Base-by-base conservation (phyloP, 495 filamentous ascomycete species). In the Ascobolus immersus region DNA sequence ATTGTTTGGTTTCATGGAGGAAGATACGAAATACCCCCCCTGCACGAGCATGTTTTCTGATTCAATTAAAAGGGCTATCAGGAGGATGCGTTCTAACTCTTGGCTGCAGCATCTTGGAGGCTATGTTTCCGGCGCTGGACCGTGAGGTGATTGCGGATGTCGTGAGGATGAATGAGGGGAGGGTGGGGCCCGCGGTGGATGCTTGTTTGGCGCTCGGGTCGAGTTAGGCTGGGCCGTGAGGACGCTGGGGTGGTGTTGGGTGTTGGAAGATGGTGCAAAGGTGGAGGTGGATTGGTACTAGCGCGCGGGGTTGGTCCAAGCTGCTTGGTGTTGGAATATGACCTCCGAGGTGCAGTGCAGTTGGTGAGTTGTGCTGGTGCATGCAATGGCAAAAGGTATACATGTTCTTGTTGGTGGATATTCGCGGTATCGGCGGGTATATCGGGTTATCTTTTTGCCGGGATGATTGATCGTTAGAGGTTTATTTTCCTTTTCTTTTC, bases 61-160 rank as follows among this genome's bases (percentile, higher is more conserved):
- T n/a, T n/a, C n/a, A n/a, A n/a, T n/a, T n/a, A n/a, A n/a, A n/a
- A n/a, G n/a, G n/a, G n/a, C n/a, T n/a, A n/a, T n/a, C n/a, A n/a
- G n/a, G n/a, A n/a, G n/a, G n/a, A n/a, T n/a, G n/a, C n/a, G n/a
- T n/a, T n/a, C n/a, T n/a, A n/a, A n/a, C n/a, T n/a, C n/a, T n/a
- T n/a, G n/a, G n/a, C n/a, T n/a, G n/a, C n/a, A n/a, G n/a, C n/a
- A 43, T 45, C 21, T 33, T 50, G 24, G 36, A 41, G 37, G 33
- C 28, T 15, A 50, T 50, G 47, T 50, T 50, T 28, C 47, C 47
- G 2, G 39, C 44, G 11, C 45, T 59, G 14, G 53, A 58, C 48
- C 51, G 55, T 32, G 53, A 59, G 32, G 35, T 59, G 24, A 53
- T 59, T 36, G 52, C 52, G 24, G 54, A 54, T 30, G 47, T 56